phyloP scores from a whole-genome alignment of 164 flowering plant genomes.

The Vitis cinerea region DNA sequence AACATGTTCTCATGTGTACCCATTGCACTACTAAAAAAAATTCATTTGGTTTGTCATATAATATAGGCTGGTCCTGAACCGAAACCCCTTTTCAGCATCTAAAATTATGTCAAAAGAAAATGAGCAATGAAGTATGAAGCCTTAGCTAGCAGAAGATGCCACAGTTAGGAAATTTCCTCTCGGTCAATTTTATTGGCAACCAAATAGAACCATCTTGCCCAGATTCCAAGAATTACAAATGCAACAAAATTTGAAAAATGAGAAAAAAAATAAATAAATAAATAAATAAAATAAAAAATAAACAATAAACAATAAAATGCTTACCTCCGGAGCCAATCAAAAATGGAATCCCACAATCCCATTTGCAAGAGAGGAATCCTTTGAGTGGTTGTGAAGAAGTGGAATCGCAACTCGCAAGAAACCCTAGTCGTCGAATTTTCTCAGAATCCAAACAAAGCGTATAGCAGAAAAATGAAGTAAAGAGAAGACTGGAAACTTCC shows the following conservation, averaged over 20 bases:
- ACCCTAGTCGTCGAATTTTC: neutral
- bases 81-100: too few species aligned
- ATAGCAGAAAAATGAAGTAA: neutral
- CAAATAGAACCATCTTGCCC: too few species aligned
- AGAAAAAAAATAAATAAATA: neutral
- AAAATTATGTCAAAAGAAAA: too few species aligned
- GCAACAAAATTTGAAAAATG: neutral
- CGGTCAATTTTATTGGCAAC: too few species aligned
- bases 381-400: neutral
- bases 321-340: conserved; percentile 8
- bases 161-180: too few species aligned
- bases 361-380: neutral
- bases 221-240: neutral
- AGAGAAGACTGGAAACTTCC: neutral
- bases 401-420: neutral
- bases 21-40: too few species aligned
- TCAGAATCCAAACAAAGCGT: neutral
- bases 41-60: too few species aligned
- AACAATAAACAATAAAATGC: neutral
- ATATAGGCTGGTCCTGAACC: too few species aligned
- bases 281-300: neutral
- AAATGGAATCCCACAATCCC: conserved; percentile 3
- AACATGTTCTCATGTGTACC: too few species aligned
- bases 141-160: too few species aligned
- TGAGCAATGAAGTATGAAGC: too few species aligned